These are phyloP conservation scores for Xylariales sp. DNA, from an alignment of 2,329 filamentous ascomycete genomes.

Conservation along the genomic window DNA sequence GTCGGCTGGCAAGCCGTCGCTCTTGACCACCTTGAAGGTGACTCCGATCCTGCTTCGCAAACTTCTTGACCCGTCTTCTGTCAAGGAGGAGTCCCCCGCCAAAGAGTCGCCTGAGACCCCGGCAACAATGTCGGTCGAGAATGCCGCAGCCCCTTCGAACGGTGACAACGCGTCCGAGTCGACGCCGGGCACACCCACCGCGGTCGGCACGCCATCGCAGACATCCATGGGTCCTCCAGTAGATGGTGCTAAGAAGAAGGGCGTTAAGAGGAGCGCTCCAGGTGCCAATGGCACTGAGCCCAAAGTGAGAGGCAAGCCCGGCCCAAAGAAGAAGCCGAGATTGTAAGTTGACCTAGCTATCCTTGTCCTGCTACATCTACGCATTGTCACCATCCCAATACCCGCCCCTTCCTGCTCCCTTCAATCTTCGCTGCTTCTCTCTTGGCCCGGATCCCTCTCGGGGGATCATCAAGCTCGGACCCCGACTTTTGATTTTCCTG, in stretches of 20 bases:
- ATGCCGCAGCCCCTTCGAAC: constrained; percentile 36
- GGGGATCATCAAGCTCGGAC: no score
- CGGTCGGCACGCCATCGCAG: constrained; percentile 51
- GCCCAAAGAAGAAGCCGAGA: constrained; percentile 93
- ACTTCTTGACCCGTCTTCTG: constrained; percentile 38
- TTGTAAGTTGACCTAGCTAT: constrained; percentile 66
- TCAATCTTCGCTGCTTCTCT: not conserved
- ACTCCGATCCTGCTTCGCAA: constrained; percentile 45
- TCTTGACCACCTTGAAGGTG: constrained; percentile 51
- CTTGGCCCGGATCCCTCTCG: no score
- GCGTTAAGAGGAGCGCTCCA: constrained; percentile 64
- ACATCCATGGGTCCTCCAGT: constrained; percentile 55
- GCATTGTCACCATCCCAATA: not conserved
- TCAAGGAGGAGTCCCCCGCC: constrained; percentile 39
- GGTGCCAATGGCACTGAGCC: constrained; percentile 55
- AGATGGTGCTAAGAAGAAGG: constrained; percentile 70
- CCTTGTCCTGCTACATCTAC: not conserved
- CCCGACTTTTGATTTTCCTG: constrained; percentile 1
- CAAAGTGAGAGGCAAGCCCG: constrained; percentile 81
- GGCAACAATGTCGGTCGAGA: constrained; percentile 28
- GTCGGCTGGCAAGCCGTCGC: constrained; percentile 27
- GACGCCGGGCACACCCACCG: constrained; percentile 53
- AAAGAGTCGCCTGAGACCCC: constrained; percentile 44
- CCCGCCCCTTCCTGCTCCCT: constrained; percentile 5
- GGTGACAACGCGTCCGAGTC: constrained; percentile 57